A percentile compares a stretch with the other conserved stretches of the same genome.
Conservation (phyloP, 2,329 filamentous ascomycete species). For the Beauveria sp. region DNA sequence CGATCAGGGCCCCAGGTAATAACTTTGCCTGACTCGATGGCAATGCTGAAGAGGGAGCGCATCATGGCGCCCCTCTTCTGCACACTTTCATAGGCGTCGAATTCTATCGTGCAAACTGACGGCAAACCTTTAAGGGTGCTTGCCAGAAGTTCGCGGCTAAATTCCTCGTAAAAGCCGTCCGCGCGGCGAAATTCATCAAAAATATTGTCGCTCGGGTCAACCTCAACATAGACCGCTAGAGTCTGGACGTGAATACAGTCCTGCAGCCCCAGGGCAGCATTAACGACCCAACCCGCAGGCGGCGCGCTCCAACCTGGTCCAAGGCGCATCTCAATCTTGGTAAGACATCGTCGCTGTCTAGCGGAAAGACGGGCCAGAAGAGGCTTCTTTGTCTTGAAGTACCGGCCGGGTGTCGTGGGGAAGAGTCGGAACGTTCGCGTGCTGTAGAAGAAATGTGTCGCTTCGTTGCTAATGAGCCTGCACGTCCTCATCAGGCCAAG, state of each 20-base stretch:
- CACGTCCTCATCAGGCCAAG: slow-evolving; percentile 55
- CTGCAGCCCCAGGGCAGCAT: slow-evolving; percentile 52
- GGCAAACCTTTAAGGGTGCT: slow-evolving; percentile 51
- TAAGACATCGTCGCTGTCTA: slow-evolving; percentile 51
- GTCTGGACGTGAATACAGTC: slow-evolving; percentile 53
- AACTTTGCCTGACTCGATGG: slow-evolving; percentile 37
- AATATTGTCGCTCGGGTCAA: slow-evolving; percentile 59
- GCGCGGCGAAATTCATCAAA: slow-evolving; percentile 61
- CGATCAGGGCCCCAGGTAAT: slow-evolving; percentile 62
- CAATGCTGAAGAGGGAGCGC: slow-evolving; percentile 47
- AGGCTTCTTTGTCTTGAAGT: slow-evolving; percentile 67
- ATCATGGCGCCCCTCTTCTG: slow-evolving; percentile 59
- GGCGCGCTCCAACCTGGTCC: slow-evolving; percentile 67
- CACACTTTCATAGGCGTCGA: slow-evolving; percentile 62
- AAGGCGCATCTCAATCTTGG: slow-evolving; percentile 59
- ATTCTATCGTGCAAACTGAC: slow-evolving; percentile 50
- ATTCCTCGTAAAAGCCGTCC: slow-evolving; percentile 63
- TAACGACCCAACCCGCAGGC: slow-evolving; percentile 63
- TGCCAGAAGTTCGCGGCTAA: slow-evolving; percentile 50
- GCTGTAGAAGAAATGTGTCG: slow-evolving; percentile 58
- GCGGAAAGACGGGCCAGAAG: slow-evolving; percentile 59
- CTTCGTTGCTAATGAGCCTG: slow-evolving; percentile 53
- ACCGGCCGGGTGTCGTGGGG: slow-evolving; percentile 53
- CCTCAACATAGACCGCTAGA: slow-evolving; percentile 62
- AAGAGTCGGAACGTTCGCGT: slow-evolving; percentile 58